Evolutionary conservation across 495 filamentous ascomycete species (phyloP), one percentile per base, ranked within the genome.

Genomic region (Talaromyces nanjingensis): DNA sequence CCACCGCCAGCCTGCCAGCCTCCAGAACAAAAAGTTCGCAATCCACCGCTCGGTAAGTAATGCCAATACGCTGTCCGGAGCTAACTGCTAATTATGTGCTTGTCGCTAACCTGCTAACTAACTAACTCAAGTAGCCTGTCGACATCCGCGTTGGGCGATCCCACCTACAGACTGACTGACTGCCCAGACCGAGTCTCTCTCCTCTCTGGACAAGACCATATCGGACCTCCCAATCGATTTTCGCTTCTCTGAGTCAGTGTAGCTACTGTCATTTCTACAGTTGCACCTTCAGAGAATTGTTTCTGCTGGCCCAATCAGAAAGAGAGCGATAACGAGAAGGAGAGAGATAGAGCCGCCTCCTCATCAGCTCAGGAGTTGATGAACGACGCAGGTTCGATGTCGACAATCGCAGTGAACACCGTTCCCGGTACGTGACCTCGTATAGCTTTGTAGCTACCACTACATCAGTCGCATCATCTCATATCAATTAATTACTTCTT

Each of bases 301-400:
- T 20, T 49, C 45, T 49, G 45, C 45, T 49, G 45, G 45, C n/a
- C 45, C 45, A 20, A 49, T 56, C 53, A 25, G 53, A 56, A 29
- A 27, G 27, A 29, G 16, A 29, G 22, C 24, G 11, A 56, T 56
- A 27, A 4, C 6, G 53, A 56, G 53, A 25, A 29, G 24, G 27
- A 56, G 22, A 56, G 53, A 56, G 22, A 25, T 3, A 56, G 53
- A 25, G 53, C 22, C 53, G 53, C 27, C 52, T 54, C 18, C 24
- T 27, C 22, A 59, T 37, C 56, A 59, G 56, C 56, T 59, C 56
- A 59, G 56, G 56, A 59, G 56, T 59, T 37, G 56, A 37, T 59
- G 27, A 59, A 33, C 18, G 56, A 33, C 31, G 56, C 56, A 33
- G 56, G 56, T 59, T 59, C 56, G 56, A 59, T 59, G 56, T 59